A percentile compares a stretch with the other conserved stretches of the same genome.
Conservation (phyloP, 257 asterid species). For the Solanum acaule region DNA sequence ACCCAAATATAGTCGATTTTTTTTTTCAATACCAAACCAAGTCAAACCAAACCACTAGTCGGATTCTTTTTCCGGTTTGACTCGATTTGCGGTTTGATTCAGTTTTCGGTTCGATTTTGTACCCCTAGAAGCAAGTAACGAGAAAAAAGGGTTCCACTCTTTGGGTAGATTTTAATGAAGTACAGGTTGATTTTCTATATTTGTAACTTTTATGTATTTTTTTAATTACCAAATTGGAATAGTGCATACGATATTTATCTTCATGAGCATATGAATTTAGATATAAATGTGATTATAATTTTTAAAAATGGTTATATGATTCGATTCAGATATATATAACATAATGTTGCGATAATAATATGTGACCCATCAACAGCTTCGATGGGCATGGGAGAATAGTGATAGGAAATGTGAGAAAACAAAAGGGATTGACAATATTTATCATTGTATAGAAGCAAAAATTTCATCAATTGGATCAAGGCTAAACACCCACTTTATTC, state of each 20-base stretch:
- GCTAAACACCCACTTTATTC: slow-evolving; percentile 32
- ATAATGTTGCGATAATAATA: not conserved
- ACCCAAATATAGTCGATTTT: too few species aligned
- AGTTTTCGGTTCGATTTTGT: too few species aligned
- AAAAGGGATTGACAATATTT: slow-evolving; percentile 30
- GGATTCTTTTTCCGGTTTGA: too few species aligned
- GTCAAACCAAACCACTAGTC: too few species aligned
- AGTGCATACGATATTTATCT: too few species aligned
- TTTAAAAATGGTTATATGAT: not conserved
- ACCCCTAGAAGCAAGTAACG: too few species aligned
- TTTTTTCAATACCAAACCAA: too few species aligned
- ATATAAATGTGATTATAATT: too few species aligned
- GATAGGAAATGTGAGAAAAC: slow-evolving; percentile 33
- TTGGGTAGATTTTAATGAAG: not conserved
- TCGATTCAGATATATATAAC: not conserved
- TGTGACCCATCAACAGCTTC: slow-evolving; percentile 84
- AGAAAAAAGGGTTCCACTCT: too few species aligned
- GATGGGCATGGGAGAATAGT: slow-evolving; percentile 46
- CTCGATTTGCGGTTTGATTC: too few species aligned
- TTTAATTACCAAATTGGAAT: not conserved
- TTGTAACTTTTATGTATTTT: not conserved
- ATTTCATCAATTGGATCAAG: slow-evolving; percentile 42
- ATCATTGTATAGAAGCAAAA: slow-evolving; percentile 37
- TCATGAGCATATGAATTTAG: too few species aligned
- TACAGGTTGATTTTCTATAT: not conserved